Evolutionary conservation across 108 stramenopile species (phyloP).

Genomic region (Cylindrotheca closterium): DNA sequence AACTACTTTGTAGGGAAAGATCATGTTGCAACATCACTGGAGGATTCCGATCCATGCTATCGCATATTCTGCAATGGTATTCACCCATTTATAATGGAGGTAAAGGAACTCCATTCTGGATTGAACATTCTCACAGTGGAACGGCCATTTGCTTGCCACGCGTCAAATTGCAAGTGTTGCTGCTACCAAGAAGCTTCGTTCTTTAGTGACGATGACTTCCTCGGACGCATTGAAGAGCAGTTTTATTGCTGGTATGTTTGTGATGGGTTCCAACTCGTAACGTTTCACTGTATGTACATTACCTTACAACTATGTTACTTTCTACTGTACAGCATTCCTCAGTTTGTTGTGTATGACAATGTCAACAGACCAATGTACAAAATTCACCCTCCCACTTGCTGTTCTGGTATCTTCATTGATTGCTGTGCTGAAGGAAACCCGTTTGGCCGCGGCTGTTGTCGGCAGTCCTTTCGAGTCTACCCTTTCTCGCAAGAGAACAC

Average conservation of each 20-base stretch:
- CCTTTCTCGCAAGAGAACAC: constrained; percentile 41
- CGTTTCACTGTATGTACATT: too few relatives aligned
- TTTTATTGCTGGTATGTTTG: constrained; percentile 51
- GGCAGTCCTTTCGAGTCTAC: constrained; percentile 57
- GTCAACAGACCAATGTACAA: constrained; percentile 43
- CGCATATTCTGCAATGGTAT: constrained; percentile 45
- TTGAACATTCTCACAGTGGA: constrained; percentile 45
- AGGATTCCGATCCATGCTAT: constrained; percentile 54
- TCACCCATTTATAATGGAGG: constrained; percentile 38
- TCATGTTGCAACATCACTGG: constrained; percentile 41
- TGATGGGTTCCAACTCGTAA: too few relatives aligned
- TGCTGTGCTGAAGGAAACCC: constrained; percentile 69
- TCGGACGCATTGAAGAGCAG: constrained; percentile 50
- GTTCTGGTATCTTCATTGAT: constrained; percentile 60
- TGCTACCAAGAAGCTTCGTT: constrained; percentile 54
- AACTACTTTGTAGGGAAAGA: constrained; percentile 53
- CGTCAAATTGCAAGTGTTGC: constrained; percentile 60
- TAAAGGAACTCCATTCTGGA: constrained; percentile 44
- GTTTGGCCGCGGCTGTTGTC: constrained; percentile 71
- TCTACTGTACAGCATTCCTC: constrained; percentile 48
- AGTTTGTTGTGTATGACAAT: constrained; percentile 41
- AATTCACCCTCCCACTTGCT: constrained; percentile 61
- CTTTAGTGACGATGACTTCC: constrained; percentile 22
- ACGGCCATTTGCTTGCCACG: constrained; percentile 41
- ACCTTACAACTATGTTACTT: too few relatives aligned